These are phyloP conservation scores for Myriosclerotinia scirpicola DNA, from an alignment of 2,329 filamentous ascomycete genomes.

Conservation along the genomic window DNA sequence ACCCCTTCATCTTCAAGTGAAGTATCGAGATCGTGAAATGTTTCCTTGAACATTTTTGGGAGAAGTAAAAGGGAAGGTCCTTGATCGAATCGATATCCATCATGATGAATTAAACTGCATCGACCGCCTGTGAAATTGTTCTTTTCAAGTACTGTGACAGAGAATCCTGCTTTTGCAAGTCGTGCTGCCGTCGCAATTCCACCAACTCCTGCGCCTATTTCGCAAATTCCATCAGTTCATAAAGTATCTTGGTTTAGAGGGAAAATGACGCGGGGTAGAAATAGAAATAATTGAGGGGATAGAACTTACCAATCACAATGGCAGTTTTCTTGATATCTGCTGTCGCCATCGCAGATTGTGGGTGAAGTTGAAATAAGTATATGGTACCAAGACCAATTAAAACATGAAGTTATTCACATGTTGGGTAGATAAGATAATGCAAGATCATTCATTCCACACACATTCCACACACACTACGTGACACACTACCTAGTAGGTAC, in stretches of 20 bases:
- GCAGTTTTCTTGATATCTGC: conserved; percentile 46
- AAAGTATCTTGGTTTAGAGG: background rate
- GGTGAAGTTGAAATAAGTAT: conserved; percentile 5
- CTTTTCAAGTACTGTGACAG: conserved; percentile 77
- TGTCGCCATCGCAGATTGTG: conserved; percentile 29
- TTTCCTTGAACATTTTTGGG: conserved; percentile 67
- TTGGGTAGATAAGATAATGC: conserved; percentile 15
- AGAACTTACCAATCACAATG: conserved; percentile 52
- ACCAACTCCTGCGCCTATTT: conserved; percentile 65
- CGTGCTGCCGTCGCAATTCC: conserved; percentile 71
- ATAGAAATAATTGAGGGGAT: background rate
- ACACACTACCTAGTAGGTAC: no score
- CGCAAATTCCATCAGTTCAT: conserved; percentile 26
- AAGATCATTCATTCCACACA: background rate
- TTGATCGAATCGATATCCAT: conserved; percentile 71
- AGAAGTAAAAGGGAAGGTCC: conserved; percentile 72
- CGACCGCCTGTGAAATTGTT: conserved; percentile 71
- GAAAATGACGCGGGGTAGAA: background rate
- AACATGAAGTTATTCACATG: conserved; percentile 30
- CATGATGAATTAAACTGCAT: conserved; percentile 62
- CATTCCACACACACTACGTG: no score
- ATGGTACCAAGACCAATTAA: conserved; percentile 27
- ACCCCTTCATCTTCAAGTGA: conserved; percentile 65
- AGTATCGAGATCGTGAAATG: conserved; percentile 68
- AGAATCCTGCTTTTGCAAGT: conserved; percentile 66